These are phyloP conservation scores for Hymenoscyphus salicellus DNA, from an alignment of 2,329 filamentous ascomycete species.

Conservation along the genomic window DNA sequence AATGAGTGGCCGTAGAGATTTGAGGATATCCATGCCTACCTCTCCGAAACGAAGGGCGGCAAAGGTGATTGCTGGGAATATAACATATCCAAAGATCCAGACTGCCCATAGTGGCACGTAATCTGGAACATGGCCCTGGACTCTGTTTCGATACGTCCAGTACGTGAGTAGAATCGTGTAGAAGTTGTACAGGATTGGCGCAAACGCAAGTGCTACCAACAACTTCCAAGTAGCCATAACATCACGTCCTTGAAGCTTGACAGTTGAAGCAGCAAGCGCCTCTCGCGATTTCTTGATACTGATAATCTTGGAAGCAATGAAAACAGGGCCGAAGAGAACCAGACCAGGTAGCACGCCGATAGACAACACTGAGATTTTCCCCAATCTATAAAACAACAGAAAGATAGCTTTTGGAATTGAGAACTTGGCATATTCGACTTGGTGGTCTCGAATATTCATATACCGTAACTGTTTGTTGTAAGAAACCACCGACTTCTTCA, in stretches of 20 bases:
- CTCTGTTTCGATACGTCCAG: conserved; percentile 76
- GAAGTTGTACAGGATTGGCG: conserved; percentile 74
- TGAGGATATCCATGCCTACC: conserved; percentile 98
- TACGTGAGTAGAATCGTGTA: conserved; percentile 74
- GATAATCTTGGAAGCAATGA: conserved; percentile 77
- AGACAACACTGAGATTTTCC: conserved; percentile 72
- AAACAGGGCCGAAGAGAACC: conserved; percentile 82
- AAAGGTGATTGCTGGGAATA: conserved; percentile 88
- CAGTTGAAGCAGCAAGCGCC: conserved; percentile 78
- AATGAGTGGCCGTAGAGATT: conserved; percentile 84
- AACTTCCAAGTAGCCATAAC: conserved; percentile 95
- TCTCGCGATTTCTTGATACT: conserved; percentile 76
- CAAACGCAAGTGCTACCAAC: conserved; percentile 75
- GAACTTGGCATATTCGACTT: conserved; percentile 86
- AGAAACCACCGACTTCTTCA: conserved; percentile 56
- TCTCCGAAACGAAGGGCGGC: conserved; percentile 92
- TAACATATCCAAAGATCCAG: conserved; percentile 68
- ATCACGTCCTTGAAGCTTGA: conserved; percentile 83
- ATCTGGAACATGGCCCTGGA: conserved; percentile 76
- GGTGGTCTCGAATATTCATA: conserved; percentile 85
- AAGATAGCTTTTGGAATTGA: conserved; percentile 49
- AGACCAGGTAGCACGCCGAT: conserved; percentile 79
- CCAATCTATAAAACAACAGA: conserved; percentile 73
- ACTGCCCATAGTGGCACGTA: conserved; percentile 79
- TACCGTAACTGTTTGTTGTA: conserved; percentile 79